A percentile compares a stretch with the other conserved stretches of the same genome.
phyloP scores from a whole-genome alignment of 345 rosid genomes.

The Hibiscus tridactylites region DNA sequence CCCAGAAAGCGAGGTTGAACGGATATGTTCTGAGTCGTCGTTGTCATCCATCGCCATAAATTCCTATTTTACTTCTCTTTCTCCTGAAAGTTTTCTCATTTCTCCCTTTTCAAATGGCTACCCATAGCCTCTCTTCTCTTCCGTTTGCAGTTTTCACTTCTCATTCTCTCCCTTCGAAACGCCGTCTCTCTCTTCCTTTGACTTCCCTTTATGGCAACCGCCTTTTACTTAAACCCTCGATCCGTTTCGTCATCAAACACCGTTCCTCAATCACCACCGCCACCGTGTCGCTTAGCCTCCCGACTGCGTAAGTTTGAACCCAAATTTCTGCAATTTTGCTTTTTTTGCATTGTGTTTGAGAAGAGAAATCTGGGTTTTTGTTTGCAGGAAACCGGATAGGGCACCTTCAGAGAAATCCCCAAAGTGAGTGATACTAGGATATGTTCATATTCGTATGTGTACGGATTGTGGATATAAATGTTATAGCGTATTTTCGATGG shows the following conservation, averaged over 20 bases:
- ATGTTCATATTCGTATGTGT: neutral
- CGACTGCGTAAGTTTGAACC: conserved; percentile 40
- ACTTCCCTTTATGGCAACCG: conserved; percentile 38
- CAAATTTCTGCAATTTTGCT: neutral
- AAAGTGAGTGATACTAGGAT: neutral
- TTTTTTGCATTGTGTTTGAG: neutral
- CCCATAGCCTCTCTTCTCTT: conserved; percentile 36
- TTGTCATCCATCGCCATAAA: neutral
- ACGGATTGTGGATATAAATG: neutral
- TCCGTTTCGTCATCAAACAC: conserved; percentile 21
- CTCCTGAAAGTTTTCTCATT: neutral
- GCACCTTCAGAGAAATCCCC: neutral
- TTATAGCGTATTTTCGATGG: neutral
- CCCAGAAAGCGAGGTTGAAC: no score
- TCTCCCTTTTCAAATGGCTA: conserved; percentile 37
- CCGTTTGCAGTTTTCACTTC: conserved; percentile 29
- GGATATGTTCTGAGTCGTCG: no score
- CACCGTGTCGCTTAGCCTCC: conserved; percentile 52
- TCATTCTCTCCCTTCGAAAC: conserved; percentile 17
- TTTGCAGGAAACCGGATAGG: conserved; percentile 51
- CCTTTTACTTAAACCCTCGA: conserved; percentile 28
- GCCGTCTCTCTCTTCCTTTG: conserved; percentile 17
- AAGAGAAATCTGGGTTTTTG: neutral
- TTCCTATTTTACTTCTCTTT: neutral
- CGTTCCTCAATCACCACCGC: conserved; percentile 26